Percentiles rank a stretch among this genome's conserved stretches.
These are phyloP conservation scores for Colletotrichum filicis DNA, from an alignment of 2,329 filamentous ascomycete genomes.

Conservation along the genomic window DNA sequence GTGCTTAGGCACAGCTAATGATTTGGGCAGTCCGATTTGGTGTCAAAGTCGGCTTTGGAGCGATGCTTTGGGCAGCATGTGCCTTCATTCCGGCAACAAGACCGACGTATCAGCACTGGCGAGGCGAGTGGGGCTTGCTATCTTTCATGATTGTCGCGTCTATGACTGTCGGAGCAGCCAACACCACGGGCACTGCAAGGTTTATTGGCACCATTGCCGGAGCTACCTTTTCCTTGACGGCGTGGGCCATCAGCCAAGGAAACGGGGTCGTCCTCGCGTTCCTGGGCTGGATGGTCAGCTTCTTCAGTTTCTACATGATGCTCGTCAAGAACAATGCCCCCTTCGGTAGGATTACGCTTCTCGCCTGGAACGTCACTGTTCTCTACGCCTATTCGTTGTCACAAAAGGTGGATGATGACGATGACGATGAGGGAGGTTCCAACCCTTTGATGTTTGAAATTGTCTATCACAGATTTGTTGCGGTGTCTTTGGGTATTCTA, in stretches of 20 bases:
- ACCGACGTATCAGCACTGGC: constrained; percentile 85
- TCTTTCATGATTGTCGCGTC: constrained; percentile 98
- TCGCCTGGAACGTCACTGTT: constrained; percentile 95
- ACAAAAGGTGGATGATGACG: constrained; percentile 80
- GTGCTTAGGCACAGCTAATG: constrained; percentile 4
- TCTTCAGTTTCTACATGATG: constrained; percentile 91
- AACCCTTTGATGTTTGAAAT: constrained; percentile 90
- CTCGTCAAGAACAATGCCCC: constrained; percentile 85
- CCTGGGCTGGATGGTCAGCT: constrained; percentile 82
- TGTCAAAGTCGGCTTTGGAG: constrained; percentile 92
- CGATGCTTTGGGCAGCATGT: constrained; percentile 87
- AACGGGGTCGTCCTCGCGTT: constrained; percentile 82
- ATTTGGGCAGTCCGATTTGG: constrained; percentile 73
- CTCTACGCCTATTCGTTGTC: constrained; percentile 94
- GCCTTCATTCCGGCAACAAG: constrained; percentile 85
- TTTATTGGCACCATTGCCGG: constrained; percentile 90
- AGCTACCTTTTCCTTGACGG: constrained; percentile 76
- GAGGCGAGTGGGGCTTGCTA: constrained; percentile 95
- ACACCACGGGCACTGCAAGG: constrained; percentile 88
- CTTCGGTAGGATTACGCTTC: constrained; percentile 90
- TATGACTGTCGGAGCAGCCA: constrained; percentile 96
- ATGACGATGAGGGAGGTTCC: constrained; percentile 88
- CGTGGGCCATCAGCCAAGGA: constrained; percentile 81
- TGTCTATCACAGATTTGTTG: constrained; percentile 84
- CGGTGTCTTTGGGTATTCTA: constrained; percentile 86